Evolutionary conservation across 495 filamentous ascomycete species (phyloP).

Genomic region (Aspergillus carlsbadensis): DNA sequence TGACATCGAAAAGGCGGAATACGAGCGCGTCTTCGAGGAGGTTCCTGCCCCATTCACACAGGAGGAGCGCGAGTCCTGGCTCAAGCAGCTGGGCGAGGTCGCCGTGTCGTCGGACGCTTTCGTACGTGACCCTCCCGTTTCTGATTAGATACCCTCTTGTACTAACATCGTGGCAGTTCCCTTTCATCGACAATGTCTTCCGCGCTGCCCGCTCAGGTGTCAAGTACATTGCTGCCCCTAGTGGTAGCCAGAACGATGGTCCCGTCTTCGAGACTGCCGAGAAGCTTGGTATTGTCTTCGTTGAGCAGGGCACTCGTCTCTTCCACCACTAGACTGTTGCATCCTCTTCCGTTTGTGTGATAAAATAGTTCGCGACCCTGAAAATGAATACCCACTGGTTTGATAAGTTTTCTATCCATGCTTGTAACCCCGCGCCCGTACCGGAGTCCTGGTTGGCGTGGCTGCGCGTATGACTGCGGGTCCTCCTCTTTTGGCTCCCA

Average conservation of each 20-base stretch:
- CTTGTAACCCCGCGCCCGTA: no score
- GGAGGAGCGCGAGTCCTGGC: constrained; percentile 82
- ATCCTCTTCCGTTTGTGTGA: neutral
- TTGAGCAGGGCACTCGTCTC: constrained; percentile 82
- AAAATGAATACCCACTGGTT: constrained; percentile 5
- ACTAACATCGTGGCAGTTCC: constrained; percentile 61
- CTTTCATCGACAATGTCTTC: constrained; percentile 97
- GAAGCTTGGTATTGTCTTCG: constrained; percentile 87
- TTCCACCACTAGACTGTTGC: constrained; percentile 72
- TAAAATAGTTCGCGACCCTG: neutral
- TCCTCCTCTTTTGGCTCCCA: no score
- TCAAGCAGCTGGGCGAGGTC: constrained; percentile 75
- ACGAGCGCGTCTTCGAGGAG: constrained; percentile 87
- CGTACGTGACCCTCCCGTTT: constrained; percentile 51
- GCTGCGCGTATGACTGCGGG: no score
- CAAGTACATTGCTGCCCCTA: constrained; percentile 93
- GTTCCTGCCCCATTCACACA: constrained; percentile 80
- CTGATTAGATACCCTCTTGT: neutral
- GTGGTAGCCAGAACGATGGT: constrained; percentile 88
- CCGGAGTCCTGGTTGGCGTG: no score
- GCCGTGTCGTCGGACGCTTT: constrained; percentile 92
- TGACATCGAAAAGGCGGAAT: constrained; percentile 78
- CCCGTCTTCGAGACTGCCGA: constrained; percentile 89
- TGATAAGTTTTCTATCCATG: neutral
- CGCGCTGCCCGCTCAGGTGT: constrained; percentile 81